Conservation (phyloP, 805 yeast species). For the Suhomyces pyralidae region DNA sequence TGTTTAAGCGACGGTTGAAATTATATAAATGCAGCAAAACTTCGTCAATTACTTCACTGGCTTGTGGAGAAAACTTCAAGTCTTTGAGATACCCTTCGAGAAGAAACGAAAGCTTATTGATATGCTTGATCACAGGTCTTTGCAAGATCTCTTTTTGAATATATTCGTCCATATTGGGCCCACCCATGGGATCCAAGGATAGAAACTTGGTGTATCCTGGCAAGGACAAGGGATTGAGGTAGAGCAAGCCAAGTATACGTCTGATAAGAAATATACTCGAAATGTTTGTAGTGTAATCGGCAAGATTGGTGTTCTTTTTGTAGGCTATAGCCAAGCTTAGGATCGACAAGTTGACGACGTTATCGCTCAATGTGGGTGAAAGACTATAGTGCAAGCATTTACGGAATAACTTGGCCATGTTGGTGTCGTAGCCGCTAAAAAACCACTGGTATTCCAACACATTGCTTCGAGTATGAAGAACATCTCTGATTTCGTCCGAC, state of each 20-base stretch:
- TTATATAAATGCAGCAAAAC: slow-evolving; percentile 20
- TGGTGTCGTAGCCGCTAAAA: slow-evolving; percentile 34
- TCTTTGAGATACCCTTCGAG: slow-evolving; percentile 34
- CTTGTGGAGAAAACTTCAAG: slow-evolving; percentile 10
- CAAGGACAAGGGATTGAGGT: slow-evolving; percentile 11
- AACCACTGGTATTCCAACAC: slow-evolving; percentile 27
- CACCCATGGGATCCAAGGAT: slow-evolving; percentile 9
- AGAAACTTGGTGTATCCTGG: slow-evolving; percentile 18
- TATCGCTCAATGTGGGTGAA: slow-evolving; percentile 17
- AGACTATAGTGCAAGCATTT: slow-evolving; percentile 23
- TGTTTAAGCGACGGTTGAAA: slow-evolving; percentile 26
- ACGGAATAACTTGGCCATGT: slow-evolving; percentile 26
- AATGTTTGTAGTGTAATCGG: slow-evolving; percentile 17
- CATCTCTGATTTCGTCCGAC: slow-evolving; percentile 33
- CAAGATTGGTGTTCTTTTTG: slow-evolving; percentile 21
- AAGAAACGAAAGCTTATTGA: slow-evolving; percentile 48
- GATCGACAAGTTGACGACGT: slow-evolving; percentile 29
- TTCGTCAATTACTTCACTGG: slow-evolving; percentile 18
- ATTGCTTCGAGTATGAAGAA: slow-evolving; percentile 27
- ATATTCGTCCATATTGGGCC: slow-evolving; percentile 10
- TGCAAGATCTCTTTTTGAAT: slow-evolving; percentile 14
- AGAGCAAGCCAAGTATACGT: slow-evolving; percentile 19
- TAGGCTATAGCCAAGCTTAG: slow-evolving; percentile 33
- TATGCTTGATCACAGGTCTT: slow-evolving; percentile 46
- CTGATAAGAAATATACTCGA: slow-evolving; percentile 17